These are phyloP conservation scores for Saccharomyces hybrid DNA, from an alignment of 1,139 yeast species.

Conservation along the genomic window DNA sequence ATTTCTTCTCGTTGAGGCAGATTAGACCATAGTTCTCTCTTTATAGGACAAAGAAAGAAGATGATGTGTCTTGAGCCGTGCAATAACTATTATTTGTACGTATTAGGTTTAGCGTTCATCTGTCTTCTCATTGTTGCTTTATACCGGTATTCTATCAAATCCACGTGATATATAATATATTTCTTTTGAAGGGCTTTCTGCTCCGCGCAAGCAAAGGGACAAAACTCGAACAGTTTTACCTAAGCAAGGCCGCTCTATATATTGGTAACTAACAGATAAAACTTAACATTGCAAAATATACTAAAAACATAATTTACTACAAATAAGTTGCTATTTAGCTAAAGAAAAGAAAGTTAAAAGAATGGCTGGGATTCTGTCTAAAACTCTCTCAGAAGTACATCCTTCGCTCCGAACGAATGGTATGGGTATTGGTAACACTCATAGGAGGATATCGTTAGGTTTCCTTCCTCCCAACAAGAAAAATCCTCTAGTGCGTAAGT, in stretches of 20 bases:
- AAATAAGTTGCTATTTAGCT: not conserved
- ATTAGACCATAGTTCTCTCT: not conserved
- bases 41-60: not conserved
- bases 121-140: not conserved
- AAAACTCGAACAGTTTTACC: not conserved
- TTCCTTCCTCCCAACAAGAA: slow-evolving; percentile 70
- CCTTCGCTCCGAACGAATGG: slow-evolving; percentile 35
- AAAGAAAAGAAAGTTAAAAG: not conserved
- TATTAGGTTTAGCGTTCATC: not conserved
- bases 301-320: not conserved
- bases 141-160: not conserved
- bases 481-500: slow-evolving; percentile 46
- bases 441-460: slow-evolving; percentile 40
- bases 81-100: not conserved
- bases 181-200: not conserved
- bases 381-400: slow-evolving; percentile 32
- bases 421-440: slow-evolving; percentile 36
- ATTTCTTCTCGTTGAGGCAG: not conserved
- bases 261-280: too few relatives aligned
- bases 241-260: not conserved
- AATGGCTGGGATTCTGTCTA: slow-evolving; percentile 25
- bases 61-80: not conserved
- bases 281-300: not conserved
- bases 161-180: not conserved
- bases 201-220: not conserved